Evolutionary conservation across 1,139 yeast genomes (phyloP).

Genomic region (Fermentozyma sake): DNA sequence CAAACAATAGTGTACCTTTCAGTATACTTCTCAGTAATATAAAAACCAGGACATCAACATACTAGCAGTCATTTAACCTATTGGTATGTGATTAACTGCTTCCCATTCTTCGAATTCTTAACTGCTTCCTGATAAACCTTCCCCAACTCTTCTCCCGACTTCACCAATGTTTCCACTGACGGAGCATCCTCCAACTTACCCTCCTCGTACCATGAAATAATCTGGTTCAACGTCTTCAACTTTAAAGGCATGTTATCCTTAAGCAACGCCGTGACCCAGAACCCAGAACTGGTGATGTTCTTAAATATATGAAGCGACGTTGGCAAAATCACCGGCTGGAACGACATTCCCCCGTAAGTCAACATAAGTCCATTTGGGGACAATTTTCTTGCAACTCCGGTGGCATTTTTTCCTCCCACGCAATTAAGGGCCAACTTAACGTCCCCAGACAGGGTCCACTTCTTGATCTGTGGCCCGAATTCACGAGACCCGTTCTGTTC

Average conservation of each 20-base stretch:
- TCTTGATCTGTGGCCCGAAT: slow-evolving; percentile 56
- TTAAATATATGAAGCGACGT: slow-evolving; percentile 88
- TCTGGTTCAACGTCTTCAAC: slow-evolving; percentile 51
- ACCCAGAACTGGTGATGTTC: slow-evolving; percentile 80
- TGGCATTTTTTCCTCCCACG: slow-evolving; percentile 84
- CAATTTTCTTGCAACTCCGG: slow-evolving; percentile 79
- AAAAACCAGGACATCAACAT: too few relatives aligned
- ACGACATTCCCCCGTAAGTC: slow-evolving; percentile 97
- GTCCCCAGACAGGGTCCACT: slow-evolving; percentile 56
- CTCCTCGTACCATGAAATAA: slow-evolving; percentile 62
- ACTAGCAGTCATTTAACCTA: too few relatives aligned
- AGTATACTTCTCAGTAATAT: too few relatives aligned
- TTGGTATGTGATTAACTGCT: slow-evolving; percentile 34
- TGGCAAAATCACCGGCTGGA: slow-evolving; percentile 87
- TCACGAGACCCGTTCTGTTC: slow-evolving; percentile 69
- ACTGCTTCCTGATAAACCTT: slow-evolving; percentile 52
- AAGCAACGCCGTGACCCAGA: slow-evolving; percentile 86
- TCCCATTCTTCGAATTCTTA: slow-evolving; percentile 38
- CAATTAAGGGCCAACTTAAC: slow-evolving; percentile 83
- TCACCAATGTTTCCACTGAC: slow-evolving; percentile 43
- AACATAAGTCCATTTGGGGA: slow-evolving; percentile 64
- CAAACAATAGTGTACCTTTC: too few relatives aligned
- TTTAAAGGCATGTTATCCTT: slow-evolving; percentile 63
- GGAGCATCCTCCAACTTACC: slow-evolving; percentile 63
- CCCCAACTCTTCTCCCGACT: slow-evolving; percentile 47